phyloP scores from a whole-genome alignment of 371 early-diverging fungal species.

The Nematocida displodere region DNA sequence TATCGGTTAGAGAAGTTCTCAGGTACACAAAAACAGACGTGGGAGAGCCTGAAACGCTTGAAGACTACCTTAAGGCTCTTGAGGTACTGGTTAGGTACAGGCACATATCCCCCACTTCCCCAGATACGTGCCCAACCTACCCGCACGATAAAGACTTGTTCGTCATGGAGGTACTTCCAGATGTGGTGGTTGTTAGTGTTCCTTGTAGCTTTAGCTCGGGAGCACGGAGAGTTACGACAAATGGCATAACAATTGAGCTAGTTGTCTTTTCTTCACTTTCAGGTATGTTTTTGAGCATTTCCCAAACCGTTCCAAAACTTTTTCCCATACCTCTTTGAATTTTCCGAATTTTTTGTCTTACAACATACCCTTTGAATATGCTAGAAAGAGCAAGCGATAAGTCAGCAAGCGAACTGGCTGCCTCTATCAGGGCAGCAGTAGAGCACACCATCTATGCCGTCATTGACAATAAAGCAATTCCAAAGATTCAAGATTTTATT shows the following conservation, averaged over 20 bases:
- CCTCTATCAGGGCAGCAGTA: too few relatives aligned
- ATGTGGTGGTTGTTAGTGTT: conserved; percentile 14
- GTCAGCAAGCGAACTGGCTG: too few relatives aligned
- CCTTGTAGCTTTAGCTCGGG: neutral
- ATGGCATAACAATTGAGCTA: neutral
- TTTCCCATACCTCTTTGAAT: too few relatives aligned
- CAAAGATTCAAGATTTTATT: neutral
- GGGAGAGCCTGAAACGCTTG: neutral
- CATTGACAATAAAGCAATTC: neutral
- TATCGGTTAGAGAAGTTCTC: neutral
- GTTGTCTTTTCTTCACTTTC: neutral
- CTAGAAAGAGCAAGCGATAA: too few relatives aligned
- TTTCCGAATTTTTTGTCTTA: too few relatives aligned
- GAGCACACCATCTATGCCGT: neutral
- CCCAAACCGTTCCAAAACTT: too few relatives aligned
- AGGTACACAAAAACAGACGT: conserved; percentile 1
- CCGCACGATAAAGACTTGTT: conserved; percentile 4
- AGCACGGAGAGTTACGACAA: neutral
- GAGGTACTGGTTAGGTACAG: neutral
- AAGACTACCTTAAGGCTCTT: conserved; percentile 26
- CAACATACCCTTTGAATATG: too few relatives aligned
- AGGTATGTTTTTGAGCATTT: conserved; percentile 42
- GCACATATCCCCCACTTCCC: conserved; percentile 33
- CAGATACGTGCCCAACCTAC: conserved; percentile 10
- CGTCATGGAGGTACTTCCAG: conserved; percentile 6